Base-by-base conservation (phyloP, 1,284 basidiomycete genomes). In the Ceratobasidium papillatum region DNA sequence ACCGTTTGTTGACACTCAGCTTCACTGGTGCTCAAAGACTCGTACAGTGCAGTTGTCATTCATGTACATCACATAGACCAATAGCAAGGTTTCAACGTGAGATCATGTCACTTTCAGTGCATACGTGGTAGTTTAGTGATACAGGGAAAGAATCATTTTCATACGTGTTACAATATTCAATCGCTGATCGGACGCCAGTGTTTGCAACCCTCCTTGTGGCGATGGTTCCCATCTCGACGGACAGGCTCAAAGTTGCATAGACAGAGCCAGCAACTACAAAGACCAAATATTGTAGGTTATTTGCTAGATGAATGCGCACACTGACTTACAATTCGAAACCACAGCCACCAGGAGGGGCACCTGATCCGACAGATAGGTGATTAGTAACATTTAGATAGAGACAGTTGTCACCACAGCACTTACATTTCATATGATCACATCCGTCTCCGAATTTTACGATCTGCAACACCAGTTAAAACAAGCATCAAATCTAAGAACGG, bases 391-490 rank as follows among this genome's bases (percentile, higher is more conserved):
- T 17, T 2, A 30, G 34, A 45, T 34, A 2, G 14, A 43, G 3
- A 45, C 1, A 14, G 7, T 32, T 17, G 27, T 12, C 52, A 22
- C 11, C 27, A 11, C 8, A 27, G 30, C 11, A 27, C 68, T 59
- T n/a, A 59, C 68, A 71, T 47, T 71, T 71, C 68, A 71, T 71
- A 34, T 71, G 68, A 71, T 71, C 68, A n/a, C 68, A 71, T 34
- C 68, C 68, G 19, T 71, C 68, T 47, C 68, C 68, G 9, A 30
- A 25, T 34, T 71, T 71, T 8, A 43, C 68, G 30, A 71, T 71
- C 68, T 71, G 32, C 14, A n/a, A 47, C 47, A 41, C 9, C 9
- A 7, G 25, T 30, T 19, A 47, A 30, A 25, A 22, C 2, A 27
- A 4, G 4, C 8, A 19, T 19, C 47, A 19, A 8, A 19, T 3